Conservation (phyloP, 2,329 filamentous ascomycete species). For the Calonectria naviculata region DNA sequence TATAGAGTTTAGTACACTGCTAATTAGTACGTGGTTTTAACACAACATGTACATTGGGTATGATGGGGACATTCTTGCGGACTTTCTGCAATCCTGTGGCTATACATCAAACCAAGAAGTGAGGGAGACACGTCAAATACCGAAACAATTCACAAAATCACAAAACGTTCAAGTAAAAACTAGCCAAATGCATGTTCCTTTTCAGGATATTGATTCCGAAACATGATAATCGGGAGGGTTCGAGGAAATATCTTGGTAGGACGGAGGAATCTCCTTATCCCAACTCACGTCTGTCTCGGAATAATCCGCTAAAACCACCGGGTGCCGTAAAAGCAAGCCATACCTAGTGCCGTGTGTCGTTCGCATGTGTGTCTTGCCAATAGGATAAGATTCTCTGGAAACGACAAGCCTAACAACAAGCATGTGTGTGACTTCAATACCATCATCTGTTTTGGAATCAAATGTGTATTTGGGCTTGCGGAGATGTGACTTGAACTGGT, state of each 20-base stretch:
- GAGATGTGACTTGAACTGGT: neutral
- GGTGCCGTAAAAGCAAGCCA: neutral
- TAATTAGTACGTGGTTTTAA: no score
- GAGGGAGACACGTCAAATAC: no score
- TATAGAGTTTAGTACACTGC: no score
- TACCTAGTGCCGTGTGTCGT: neutral
- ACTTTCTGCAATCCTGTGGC: no score
- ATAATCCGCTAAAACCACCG: neutral
- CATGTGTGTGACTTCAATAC: neutral
- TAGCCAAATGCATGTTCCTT: neutral
- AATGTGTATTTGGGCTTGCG: neutral
- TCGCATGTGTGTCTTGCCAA: neutral
- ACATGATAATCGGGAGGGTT: neutral
- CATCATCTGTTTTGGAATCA: neutral
- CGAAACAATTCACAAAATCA: no score
- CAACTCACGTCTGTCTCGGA: neutral
- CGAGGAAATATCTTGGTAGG: neutral
- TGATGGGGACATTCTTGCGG: no score
- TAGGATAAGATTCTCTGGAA: neutral
- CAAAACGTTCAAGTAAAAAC: no score
- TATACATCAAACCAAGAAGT: no score
- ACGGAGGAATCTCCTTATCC: neutral
- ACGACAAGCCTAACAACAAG: neutral
- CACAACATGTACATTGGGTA: no score
- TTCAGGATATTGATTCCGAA: neutral